A percentile compares a stretch with the other conserved stretches of the same genome.
Evolutionary conservation across 306 rosid genomes (phyloP).

Genomic region (Pterocarpus santalinus): DNA sequence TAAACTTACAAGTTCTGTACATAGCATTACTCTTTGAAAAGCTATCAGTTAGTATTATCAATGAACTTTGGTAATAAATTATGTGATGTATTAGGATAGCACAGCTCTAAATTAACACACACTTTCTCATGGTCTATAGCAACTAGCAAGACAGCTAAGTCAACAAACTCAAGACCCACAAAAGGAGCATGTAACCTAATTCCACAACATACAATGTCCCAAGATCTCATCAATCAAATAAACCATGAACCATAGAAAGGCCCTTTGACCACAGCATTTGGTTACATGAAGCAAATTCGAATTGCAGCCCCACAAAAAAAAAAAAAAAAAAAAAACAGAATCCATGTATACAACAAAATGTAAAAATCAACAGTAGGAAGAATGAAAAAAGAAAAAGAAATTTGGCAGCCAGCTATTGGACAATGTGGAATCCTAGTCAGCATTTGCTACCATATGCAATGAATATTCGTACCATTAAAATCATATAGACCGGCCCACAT

Average conservation of each 20-base stretch:
- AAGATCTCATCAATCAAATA: conserved; percentile 61
- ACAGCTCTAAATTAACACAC: conserved; percentile 31
- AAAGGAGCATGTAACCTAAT: conserved; percentile 65
- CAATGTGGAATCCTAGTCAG: conserved; percentile 58
- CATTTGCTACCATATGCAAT: conserved; percentile 40
- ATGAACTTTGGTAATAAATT: conserved; percentile 23
- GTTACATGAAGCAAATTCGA: conserved; percentile 51
- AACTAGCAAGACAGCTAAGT: conserved; percentile 38
- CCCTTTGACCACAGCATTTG: conserved; percentile 72
- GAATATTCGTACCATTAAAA: conserved; percentile 60
- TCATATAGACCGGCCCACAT: conserved; percentile 51
- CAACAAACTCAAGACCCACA: conserved; percentile 71
- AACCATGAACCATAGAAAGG: conserved; percentile 65
- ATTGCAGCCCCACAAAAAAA: conserved; percentile 44
- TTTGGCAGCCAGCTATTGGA: conserved; percentile 55
- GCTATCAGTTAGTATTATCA: not conserved
- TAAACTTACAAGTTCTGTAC: not conserved
- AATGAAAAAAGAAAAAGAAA: not conserved
- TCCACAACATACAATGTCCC: conserved; percentile 58
- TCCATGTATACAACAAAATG: conserved; percentile 41
- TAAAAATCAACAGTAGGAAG: conserved; percentile 9
- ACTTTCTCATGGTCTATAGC: conserved; percentile 45
- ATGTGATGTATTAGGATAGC: not conserved
- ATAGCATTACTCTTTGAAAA: not conserved
- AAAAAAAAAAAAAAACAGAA: conserved; percentile 15